phyloP scores from a whole-genome alignment of 1,284 basidiomycete genomes.

The Anthracocystis setariae region DNA sequence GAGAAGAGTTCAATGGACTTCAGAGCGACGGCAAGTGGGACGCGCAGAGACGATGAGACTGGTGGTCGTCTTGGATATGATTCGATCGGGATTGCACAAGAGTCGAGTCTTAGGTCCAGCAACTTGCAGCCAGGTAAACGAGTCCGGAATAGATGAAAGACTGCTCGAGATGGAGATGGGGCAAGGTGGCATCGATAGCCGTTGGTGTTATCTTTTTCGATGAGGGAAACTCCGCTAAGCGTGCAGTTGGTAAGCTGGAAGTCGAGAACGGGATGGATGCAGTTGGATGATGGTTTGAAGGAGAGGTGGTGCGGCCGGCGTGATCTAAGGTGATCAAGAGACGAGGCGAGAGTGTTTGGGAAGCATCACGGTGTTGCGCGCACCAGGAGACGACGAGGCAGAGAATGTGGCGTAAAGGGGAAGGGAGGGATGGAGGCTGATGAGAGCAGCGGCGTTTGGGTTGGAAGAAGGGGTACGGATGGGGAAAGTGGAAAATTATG shows the following conservation, averaged over 20 bases:
- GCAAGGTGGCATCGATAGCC: background rate
- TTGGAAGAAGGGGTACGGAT: background rate
- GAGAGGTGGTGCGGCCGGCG: background rate
- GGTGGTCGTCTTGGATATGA: too few relatives aligned
- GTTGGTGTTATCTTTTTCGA: background rate
- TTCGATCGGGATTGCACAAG: too few relatives aligned
- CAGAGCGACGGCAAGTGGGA: too few relatives aligned
- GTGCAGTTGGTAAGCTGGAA: background rate
- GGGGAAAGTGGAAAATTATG: background rate
- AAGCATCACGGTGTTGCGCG: constrained; percentile 12
- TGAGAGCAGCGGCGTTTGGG: background rate
- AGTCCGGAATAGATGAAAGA: background rate
- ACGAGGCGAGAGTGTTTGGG: background rate
- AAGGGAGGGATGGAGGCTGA: background rate
- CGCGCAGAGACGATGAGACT: too few relatives aligned
- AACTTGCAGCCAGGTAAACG: background rate
- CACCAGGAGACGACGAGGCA: background rate
- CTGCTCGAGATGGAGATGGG: background rate
- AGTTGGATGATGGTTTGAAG: background rate
- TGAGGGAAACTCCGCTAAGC: background rate
- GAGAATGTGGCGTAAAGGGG: constrained; percentile 6
- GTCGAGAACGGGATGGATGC: background rate
- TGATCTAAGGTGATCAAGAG: constrained; percentile 1
- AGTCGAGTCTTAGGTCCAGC: background rate
- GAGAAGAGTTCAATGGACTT: too few relatives aligned